Conservation (phyloP, 306 rosid species). For the Datisca glomerata region DNA sequence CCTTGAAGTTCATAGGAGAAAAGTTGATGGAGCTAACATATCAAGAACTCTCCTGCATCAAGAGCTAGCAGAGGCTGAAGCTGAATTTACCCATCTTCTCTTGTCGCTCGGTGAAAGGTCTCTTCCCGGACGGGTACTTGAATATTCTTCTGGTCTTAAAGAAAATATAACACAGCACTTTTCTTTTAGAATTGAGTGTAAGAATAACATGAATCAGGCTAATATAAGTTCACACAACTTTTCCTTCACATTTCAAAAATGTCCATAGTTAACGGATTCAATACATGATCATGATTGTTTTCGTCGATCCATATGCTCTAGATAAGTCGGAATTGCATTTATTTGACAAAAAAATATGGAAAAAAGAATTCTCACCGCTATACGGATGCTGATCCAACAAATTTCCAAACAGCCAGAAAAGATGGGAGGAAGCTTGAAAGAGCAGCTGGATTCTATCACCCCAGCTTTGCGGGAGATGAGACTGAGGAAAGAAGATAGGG, state of each 20-base stretch:
- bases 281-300: too few relatives aligned
- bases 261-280: too few relatives aligned
- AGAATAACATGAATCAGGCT: constrained; percentile 4
- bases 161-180: background rate
- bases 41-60: constrained; percentile 89
- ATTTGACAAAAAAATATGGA: too few relatives aligned
- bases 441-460: constrained; percentile 85
- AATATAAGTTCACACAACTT: background rate
- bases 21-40: constrained; percentile 77
- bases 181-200: too few relatives aligned
- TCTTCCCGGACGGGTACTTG: constrained; percentile 80
- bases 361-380: constrained; percentile 3
- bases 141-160: background rate
- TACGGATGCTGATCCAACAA: constrained; percentile 13
- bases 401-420: constrained; percentile 66
- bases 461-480: constrained; percentile 84
- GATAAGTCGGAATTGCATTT: too few relatives aligned
- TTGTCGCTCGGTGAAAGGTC: constrained; percentile 91
- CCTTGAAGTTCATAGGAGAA: constrained; percentile 66
- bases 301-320: too few relatives aligned
- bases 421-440: constrained; percentile 75
- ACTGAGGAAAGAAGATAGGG: constrained; percentile 73
- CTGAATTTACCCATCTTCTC: constrained; percentile 92
- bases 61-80: constrained; percentile 93
- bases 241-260: too few relatives aligned